A percentile compares a stretch with the other conserved stretches of the same genome.
These are phyloP conservation scores for Leptomonas pyrrhocoris DNA, from an alignment of 208 protist species.

Conservation along the genomic window DNA sequence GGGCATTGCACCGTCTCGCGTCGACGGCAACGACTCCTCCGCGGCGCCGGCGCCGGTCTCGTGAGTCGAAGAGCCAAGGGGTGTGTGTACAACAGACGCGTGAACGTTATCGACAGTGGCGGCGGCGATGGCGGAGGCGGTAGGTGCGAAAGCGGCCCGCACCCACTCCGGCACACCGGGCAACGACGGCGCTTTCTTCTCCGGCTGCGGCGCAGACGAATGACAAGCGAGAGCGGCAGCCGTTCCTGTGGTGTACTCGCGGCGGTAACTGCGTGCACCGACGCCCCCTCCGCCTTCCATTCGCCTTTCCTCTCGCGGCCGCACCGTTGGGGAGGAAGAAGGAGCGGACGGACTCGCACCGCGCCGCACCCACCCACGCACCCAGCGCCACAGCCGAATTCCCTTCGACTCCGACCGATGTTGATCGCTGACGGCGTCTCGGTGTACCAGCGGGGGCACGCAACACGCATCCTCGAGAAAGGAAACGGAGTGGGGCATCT, in stretches of 20 bases:
- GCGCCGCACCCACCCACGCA: constrained; percentile 15
- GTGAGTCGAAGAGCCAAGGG: not conserved
- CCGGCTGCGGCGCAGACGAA: not conserved
- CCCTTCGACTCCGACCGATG: not conserved
- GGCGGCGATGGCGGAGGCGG: not conserved
- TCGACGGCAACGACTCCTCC: not conserved
- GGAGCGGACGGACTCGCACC: not conserved
- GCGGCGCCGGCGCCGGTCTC: not conserved
- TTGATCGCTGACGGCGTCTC: not conserved
- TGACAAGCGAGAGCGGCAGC: not conserved
- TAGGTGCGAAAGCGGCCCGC: constrained; percentile 21
- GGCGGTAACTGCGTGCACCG: not conserved
- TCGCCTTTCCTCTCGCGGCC: not conserved
- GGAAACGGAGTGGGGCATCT: constrained; percentile 8
- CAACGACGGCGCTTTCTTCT: not conserved
- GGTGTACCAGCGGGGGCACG: not conserved
- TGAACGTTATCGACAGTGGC: constrained; percentile 1
- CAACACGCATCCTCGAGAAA: constrained; percentile 3
- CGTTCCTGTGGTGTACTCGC: not conserved
- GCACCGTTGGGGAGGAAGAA: not conserved
- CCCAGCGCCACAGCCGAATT: constrained; percentile 3
- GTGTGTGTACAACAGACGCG: not conserved
- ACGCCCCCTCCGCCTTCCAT: not conserved
- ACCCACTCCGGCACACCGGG: constrained; percentile 22
- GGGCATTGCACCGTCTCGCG: not conserved